These are phyloP conservation scores for Talaromyces marneffei DNA, from an alignment of 2,329 filamentous ascomycete genomes.

Conservation along the genomic window DNA sequence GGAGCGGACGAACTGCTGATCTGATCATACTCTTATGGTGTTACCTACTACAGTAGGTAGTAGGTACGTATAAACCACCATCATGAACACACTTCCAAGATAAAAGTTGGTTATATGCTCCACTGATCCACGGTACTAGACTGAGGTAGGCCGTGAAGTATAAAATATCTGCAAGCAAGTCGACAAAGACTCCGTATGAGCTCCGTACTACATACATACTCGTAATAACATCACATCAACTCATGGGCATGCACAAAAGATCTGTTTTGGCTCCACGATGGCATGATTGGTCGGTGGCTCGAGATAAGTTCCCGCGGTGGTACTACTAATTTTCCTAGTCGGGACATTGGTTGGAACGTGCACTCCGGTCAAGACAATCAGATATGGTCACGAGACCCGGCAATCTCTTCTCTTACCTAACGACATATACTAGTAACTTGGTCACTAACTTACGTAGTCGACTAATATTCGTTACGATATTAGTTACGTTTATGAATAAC, in stretches of 20 bases:
- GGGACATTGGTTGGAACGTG: not conserved
- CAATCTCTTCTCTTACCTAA: not conserved
- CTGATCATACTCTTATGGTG: not conserved
- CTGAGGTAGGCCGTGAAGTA: not conserved
- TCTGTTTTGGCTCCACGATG: not conserved
- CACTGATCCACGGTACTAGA: not conserved
- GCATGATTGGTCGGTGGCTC: not conserved
- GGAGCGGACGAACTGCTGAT: not conserved
- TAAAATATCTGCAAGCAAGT: not conserved
- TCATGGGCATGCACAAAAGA: not conserved
- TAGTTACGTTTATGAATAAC: not conserved
- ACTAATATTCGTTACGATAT: no score
- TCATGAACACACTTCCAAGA: not conserved
- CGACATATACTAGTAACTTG: no score
- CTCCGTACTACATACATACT: no score
- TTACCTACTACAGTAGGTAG: no score
- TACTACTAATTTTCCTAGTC: not conserved
- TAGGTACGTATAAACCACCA: not conserved
- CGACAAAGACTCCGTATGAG: not conserved
- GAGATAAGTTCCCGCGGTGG: slow-evolving; percentile 2
- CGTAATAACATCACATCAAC: not conserved
- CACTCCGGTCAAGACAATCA: not conserved
- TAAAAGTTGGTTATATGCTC: not conserved
- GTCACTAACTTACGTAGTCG: no score
- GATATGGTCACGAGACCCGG: not conserved